These are phyloP conservation scores for Pelargonium fulgidum DNA, from an alignment of 441 rosid species.

Conservation along the genomic window DNA sequence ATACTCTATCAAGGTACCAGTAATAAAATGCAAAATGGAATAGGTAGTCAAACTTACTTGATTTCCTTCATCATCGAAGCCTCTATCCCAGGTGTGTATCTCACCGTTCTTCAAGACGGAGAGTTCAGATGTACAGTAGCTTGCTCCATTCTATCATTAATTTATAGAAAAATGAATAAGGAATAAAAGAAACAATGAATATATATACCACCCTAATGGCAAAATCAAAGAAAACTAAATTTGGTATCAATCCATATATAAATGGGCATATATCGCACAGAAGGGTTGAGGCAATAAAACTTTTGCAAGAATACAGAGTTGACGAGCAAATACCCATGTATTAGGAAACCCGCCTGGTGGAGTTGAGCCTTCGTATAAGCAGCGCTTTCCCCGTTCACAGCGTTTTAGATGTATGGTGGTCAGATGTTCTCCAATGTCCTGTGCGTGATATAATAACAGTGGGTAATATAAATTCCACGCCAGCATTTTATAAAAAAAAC, in stretches of 20 bases:
- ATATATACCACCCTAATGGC: background rate
- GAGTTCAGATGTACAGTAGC: slow-evolving; percentile 55
- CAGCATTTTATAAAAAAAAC: too few species aligned
- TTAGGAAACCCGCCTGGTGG: slow-evolving; percentile 82
- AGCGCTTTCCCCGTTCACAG: slow-evolving; percentile 81
- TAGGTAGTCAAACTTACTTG: slow-evolving; percentile 40
- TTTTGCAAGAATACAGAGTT: background rate
- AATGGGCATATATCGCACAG: background rate
- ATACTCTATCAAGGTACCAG: background rate
- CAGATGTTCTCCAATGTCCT: slow-evolving; percentile 88
- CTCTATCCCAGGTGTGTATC: slow-evolving; percentile 82
- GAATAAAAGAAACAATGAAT: background rate
- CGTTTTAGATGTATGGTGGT: slow-evolving; percentile 71
- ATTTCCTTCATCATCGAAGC: slow-evolving; percentile 63
- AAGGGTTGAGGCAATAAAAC: slow-evolving; percentile 1
- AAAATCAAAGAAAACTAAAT: background rate
- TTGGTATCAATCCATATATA: background rate
- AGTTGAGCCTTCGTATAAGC: slow-evolving; percentile 82
- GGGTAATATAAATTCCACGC: background rate
- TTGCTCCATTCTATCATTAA: slow-evolving; percentile 44
- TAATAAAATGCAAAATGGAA: background rate
- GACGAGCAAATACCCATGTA: slow-evolving; percentile 58
- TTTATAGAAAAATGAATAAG: background rate
- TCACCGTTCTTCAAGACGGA: slow-evolving; percentile 67
- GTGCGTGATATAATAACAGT: slow-evolving; percentile 16